Evolutionary conservation across 768 basidiomycete genomes (phyloP).

Genomic region (Strobilomyces confusus): DNA sequence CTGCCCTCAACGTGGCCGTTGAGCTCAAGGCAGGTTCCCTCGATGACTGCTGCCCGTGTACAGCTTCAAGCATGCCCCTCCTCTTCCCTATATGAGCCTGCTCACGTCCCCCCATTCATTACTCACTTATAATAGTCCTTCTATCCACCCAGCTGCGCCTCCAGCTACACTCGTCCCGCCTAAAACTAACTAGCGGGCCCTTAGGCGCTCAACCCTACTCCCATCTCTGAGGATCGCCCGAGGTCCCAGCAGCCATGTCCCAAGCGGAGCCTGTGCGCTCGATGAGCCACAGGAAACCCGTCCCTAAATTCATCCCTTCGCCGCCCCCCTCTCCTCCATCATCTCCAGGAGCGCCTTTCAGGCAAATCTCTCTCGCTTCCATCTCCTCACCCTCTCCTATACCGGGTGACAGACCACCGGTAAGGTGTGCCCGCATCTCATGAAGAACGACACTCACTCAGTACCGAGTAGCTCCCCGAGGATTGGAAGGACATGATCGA

Average conservation of each 20-base stretch:
- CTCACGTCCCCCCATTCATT: conserved; percentile 25
- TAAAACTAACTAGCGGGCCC: conserved; percentile 7
- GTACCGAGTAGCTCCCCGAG: conserved; percentile 27
- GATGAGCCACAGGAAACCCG: conserved; percentile 71
- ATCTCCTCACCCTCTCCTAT: conserved; percentile 19
- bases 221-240: conserved; percentile 3
- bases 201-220: conserved; percentile 10
- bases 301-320: conserved; percentile 62
- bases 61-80: conserved; percentile 29
- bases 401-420: conserved; percentile 29
- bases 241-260: conserved; percentile 21
- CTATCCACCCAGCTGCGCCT: conserved; percentile 26
- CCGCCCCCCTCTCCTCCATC: conserved; percentile 43
- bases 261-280: conserved; percentile 28
- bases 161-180: conserved; percentile 17
- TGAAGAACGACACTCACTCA: conserved; percentile 4
- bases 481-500: conserved; percentile 35
- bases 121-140: conserved; percentile 25
- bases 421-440: conserved; percentile 15
- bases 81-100: conserved; percentile 31
- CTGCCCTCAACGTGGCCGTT: conserved; percentile 33
- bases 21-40: conserved; percentile 33
- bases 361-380: conserved; percentile 29
- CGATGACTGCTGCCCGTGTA: conserved; percentile 30
- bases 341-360: conserved; percentile 32